Evolutionary conservation across 2,329 filamentous ascomycete genomes (phyloP).

Genomic region (Fusarium aywerte): DNA sequence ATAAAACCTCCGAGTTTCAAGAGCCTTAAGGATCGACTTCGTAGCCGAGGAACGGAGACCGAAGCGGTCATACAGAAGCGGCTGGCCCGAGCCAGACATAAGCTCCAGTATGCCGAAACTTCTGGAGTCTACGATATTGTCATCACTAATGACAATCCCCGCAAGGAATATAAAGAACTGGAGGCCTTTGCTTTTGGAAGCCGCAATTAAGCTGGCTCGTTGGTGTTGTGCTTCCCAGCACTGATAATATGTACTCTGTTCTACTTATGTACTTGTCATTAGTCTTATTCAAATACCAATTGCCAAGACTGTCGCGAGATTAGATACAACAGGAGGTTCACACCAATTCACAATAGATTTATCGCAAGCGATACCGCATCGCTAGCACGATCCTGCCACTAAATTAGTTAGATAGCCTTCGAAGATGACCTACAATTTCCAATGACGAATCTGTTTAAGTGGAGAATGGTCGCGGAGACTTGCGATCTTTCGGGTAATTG

Average conservation of each 20-base stretch:
- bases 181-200: not conserved
- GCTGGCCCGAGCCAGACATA: not conserved
- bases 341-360: too few species aligned
- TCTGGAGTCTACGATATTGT: not conserved
- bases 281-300: too few species aligned
- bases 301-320: too few species aligned
- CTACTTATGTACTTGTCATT: not conserved
- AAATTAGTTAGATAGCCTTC: not conserved
- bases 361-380: not conserved
- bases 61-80: not conserved
- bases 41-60: not conserved
- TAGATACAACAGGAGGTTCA: too few species aligned
- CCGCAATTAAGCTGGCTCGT: not conserved
- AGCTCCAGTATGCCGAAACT: not conserved
- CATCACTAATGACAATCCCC: not conserved
- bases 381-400: not conserved
- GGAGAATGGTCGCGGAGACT: slow-evolving; percentile 6
- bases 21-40: not conserved
- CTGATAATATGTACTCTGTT: not conserved
- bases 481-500: slow-evolving; percentile 7
- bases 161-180: not conserved
- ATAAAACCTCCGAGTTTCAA: not conserved
- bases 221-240: not conserved
- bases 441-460: not conserved
- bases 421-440: too few species aligned